A percentile compares a stretch with the other conserved stretches of the same genome.
phyloP scores from a whole-genome alignment of 148 eudicot species.

The Silene conica region DNA sequence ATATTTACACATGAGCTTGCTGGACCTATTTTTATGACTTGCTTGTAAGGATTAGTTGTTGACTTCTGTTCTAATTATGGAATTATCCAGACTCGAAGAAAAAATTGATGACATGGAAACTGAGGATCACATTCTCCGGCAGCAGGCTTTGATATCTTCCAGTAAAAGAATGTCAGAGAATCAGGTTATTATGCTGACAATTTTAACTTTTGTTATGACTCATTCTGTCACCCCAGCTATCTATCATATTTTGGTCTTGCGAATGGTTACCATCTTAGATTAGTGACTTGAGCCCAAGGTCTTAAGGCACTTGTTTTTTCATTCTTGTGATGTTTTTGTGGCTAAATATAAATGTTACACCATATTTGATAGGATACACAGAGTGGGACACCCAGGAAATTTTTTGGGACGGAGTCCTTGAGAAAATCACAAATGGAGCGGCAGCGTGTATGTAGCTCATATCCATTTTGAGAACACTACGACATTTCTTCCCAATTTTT shows the following conservation, averaged over 20 bases:
- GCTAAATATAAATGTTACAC: not conserved
- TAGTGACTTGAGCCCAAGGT: conserved; percentile 17
- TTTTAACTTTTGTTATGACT: not conserved
- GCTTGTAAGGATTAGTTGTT: not conserved
- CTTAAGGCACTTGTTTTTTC: not conserved
- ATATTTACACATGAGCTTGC: not conserved
- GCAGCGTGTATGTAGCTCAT: conserved; percentile 54
- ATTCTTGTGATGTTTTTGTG: conserved; percentile 3
- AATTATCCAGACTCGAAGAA: conserved; percentile 60
- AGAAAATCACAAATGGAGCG: conserved; percentile 63
- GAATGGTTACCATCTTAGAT: conserved; percentile 41
- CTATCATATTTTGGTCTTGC: conserved; percentile 34
- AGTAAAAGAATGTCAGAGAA: conserved; percentile 38
- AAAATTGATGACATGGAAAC: conserved; percentile 62
- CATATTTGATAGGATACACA: conserved; percentile 43
- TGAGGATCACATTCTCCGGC: conserved; percentile 49
- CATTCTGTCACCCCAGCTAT: conserved; percentile 14
- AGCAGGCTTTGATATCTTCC: conserved; percentile 45
- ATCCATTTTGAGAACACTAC: not conserved
- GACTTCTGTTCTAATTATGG: not conserved
- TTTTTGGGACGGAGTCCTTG: conserved; percentile 50
- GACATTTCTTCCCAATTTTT: not conserved
- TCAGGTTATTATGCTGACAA: conserved; percentile 36
- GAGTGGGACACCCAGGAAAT: conserved; percentile 42
- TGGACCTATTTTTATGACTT: conserved; percentile 6